phyloP scores from a whole-genome alignment of 1,284 basidiomycete species.

The Volvariella volvacea region DNA sequence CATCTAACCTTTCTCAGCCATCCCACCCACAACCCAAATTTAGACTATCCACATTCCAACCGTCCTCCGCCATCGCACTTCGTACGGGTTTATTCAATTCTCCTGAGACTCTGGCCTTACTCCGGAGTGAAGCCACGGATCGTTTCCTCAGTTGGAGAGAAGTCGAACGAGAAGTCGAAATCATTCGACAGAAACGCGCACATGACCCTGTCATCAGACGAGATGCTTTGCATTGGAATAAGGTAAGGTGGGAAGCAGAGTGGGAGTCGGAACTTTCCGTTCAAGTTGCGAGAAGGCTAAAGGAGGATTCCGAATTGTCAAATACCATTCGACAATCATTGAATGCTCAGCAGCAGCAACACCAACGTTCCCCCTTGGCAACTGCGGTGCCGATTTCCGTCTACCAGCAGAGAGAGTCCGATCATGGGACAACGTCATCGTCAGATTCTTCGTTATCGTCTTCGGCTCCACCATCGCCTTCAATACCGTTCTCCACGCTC shows the following conservation, averaged over 20 bases:
- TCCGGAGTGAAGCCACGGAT: constrained; percentile 58
- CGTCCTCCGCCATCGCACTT: constrained; percentile 41
- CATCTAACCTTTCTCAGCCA: constrained; percentile 7
- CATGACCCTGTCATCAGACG: background rate
- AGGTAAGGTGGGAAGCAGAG: constrained; percentile 31
- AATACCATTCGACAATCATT: background rate
- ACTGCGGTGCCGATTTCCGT: too few species aligned
- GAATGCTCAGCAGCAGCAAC: background rate
- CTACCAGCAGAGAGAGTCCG: constrained; percentile 1
- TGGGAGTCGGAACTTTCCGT: constrained; percentile 60
- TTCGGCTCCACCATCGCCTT: background rate
- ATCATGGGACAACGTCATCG: background rate
- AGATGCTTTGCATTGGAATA: constrained; percentile 13
- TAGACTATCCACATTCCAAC: constrained; percentile 47
- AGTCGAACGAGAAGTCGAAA: constrained; percentile 45
- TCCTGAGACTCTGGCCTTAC: constrained; percentile 45
- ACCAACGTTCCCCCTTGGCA: background rate
- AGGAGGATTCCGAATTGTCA: background rate
- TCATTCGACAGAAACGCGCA: constrained; percentile 12
- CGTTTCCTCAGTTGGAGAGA: constrained; percentile 69
- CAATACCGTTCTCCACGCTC: background rate
- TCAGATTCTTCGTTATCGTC: background rate
- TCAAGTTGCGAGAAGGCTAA: constrained; percentile 44
- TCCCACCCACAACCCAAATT: constrained; percentile 9
- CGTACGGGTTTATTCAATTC: constrained; percentile 53